Evolutionary conservation across 2,329 filamentous ascomycete species (phyloP).

Genomic region (Penicillium fuscoglaucum): DNA sequence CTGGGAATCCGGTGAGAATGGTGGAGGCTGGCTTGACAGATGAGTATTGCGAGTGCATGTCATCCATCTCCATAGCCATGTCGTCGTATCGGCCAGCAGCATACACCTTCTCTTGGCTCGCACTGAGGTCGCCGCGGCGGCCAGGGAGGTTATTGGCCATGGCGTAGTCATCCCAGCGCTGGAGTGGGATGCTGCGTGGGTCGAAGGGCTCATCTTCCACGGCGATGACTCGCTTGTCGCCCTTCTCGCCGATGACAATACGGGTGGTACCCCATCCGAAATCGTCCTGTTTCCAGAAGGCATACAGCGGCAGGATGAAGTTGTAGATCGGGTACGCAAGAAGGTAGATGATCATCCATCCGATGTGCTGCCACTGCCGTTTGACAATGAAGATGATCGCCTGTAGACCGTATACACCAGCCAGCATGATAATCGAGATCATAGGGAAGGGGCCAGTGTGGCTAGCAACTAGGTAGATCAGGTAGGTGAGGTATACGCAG

Average conservation of each 20-base stretch:
- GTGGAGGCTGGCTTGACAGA: slow-evolving; percentile 84
- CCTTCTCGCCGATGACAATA: slow-evolving; percentile 93
- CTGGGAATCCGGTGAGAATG: slow-evolving; percentile 79
- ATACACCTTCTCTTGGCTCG: slow-evolving; percentile 62
- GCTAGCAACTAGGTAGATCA: slow-evolving; percentile 76
- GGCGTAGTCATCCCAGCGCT: slow-evolving; percentile 97
- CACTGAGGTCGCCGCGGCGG: slow-evolving; percentile 68
- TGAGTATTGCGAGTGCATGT: slow-evolving; percentile 95
- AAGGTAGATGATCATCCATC: slow-evolving; percentile 99
- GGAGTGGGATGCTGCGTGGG: slow-evolving; percentile 86
- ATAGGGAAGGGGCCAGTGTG: slow-evolving; percentile 73
- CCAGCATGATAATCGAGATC: slow-evolving; percentile 86
- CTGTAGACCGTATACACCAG: slow-evolving; percentile 90
- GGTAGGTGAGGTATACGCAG: slow-evolving; percentile 79
- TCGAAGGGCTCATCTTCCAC: slow-evolving; percentile 83
- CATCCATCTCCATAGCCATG: slow-evolving; percentile 87
- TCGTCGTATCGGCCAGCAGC: slow-evolving; percentile 66
- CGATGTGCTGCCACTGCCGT: slow-evolving; percentile 96
- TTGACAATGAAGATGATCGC: slow-evolving; percentile 95
- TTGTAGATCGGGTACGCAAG: slow-evolving; percentile 94
- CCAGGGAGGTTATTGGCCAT: slow-evolving; percentile 82
- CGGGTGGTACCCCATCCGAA: slow-evolving; percentile 99
- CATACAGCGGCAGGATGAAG: slow-evolving; percentile 88
- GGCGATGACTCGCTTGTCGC: slow-evolving; percentile 84
- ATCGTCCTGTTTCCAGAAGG: slow-evolving; percentile 99